Conservation (phyloP, 2,329 filamentous ascomycete genomes). For the Botrytis fabae region DNA sequence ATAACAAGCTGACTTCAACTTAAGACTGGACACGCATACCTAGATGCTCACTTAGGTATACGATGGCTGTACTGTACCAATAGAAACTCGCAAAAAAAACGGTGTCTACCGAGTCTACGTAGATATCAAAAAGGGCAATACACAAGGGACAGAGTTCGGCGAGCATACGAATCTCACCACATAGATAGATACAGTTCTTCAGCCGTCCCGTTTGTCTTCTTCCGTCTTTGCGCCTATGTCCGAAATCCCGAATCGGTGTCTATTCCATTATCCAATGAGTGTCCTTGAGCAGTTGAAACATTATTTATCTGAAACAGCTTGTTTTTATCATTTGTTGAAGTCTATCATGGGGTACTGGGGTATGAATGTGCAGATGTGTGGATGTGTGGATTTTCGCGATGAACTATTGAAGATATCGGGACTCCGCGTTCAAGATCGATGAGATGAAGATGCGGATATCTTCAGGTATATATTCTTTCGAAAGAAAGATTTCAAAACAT, state of each 20-base stretch:
- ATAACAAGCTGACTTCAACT: neutral
- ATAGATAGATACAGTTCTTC: neutral
- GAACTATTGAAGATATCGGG: neutral
- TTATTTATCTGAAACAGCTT: slow-evolving; percentile 4
- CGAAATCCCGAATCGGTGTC: neutral
- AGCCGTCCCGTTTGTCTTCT: neutral
- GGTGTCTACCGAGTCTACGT: neutral
- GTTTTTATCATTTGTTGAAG: neutral
- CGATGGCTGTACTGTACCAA: neutral
- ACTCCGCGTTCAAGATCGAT: neutral
- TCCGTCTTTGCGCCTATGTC: neutral
- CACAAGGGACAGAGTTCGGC: neutral
- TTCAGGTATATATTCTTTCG: neutral
- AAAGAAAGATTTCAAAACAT: too few species aligned
- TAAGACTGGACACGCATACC: neutral
- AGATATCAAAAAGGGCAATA: neutral
- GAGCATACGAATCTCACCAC: neutral
- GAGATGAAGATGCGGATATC: neutral
- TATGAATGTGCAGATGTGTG: neutral
- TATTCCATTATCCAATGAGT: neutral
- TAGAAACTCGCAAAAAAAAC: accelerated
- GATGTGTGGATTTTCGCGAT: neutral
- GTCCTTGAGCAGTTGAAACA: neutral
- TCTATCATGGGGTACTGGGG: neutral
- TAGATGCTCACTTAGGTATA: neutral